Base-by-base conservation (phyloP, 83 land plant species). In the Larix sibirica region DNA sequence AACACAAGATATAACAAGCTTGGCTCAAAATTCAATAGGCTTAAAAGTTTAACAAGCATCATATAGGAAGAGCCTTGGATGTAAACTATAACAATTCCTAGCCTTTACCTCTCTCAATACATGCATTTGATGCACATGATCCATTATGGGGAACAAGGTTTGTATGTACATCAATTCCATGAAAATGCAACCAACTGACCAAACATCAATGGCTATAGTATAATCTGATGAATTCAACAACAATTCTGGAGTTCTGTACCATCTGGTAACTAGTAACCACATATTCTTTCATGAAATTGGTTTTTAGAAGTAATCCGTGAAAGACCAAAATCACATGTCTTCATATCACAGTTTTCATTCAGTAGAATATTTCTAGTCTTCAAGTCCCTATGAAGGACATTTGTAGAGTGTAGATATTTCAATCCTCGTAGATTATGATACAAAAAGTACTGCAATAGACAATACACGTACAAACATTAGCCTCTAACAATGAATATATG, bases 101-200 rank as follows among this genome's bases (percentile, higher is more conserved):
- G 6, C 3, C 28, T 4, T 84, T 77, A 92, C 93, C 91, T 93
- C 90, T 59, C 87, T 91, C 17, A 93, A 76, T 54, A 91, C 81
- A 44, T 88, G 88, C 82, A 93, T 85, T 83, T 93, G 94, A 68
- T 93, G 93, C 80, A 91, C 87, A 66, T 93, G 90, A 83, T 93
- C 95, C 81, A 84, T 89, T 42, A 92, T 94, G 7, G 92, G 90
- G 79, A 93, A 93, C 54, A 93, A 80, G 54, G 95, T 90, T 75
- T 74, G 62, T 66, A 89, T 84, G 78, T 91, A 91, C 87, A 91
- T 85, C 56, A 93, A 83, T 83, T 93, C 95, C 95, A 93, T 88
- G 81, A 89, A 93, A 26, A 93, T 91, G 67, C 95, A 93, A 6
- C 94, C 95, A 24, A 91, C 95, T 38, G 94, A 88, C 95, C 94